These are phyloP conservation scores for Fusarium ramigenum DNA, from an alignment of 2,329 filamentous ascomycete species.

Conservation along the genomic window DNA sequence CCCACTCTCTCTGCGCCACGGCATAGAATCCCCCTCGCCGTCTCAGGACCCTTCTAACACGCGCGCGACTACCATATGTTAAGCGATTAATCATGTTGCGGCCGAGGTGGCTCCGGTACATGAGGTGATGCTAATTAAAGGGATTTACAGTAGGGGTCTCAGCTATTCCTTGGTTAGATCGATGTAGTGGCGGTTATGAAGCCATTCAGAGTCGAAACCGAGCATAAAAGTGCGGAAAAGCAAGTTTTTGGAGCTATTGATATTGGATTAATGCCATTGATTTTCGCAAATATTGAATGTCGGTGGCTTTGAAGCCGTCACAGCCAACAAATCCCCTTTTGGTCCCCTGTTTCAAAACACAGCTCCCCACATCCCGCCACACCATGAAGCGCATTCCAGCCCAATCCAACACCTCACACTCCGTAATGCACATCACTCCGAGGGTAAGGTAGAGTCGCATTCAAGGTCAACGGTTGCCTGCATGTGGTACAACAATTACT, in stretches of 20 bases:
- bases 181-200: slow-evolving; percentile 7
- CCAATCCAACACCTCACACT: neutral
- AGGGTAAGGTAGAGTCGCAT: neutral
- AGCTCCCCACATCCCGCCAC: slow-evolving; percentile 18
- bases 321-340: slow-evolving; percentile 9
- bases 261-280: neutral
- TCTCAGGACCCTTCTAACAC: slow-evolving; percentile 33
- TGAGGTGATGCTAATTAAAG: neutral
- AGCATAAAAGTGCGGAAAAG: neutral
- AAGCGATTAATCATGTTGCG: slow-evolving; percentile 12
- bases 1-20: neutral
- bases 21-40: neutral
- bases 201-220: neutral
- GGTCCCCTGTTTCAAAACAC: slow-evolving; percentile 27
- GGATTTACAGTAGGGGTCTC: slow-evolving; percentile 5
- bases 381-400: slow-evolving; percentile 2
- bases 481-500: slow-evolving; percentile 3
- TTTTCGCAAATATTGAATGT: neutral
- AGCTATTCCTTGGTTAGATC: neutral
- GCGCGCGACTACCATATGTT: slow-evolving; percentile 33
- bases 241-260: neutral
- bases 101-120: neutral
- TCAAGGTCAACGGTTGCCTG: neutral
- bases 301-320: neutral
- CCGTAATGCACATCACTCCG: neutral